Conservation (phyloP, 1,284 basidiomycete species). For the Leccinum subrobustum region DNA sequence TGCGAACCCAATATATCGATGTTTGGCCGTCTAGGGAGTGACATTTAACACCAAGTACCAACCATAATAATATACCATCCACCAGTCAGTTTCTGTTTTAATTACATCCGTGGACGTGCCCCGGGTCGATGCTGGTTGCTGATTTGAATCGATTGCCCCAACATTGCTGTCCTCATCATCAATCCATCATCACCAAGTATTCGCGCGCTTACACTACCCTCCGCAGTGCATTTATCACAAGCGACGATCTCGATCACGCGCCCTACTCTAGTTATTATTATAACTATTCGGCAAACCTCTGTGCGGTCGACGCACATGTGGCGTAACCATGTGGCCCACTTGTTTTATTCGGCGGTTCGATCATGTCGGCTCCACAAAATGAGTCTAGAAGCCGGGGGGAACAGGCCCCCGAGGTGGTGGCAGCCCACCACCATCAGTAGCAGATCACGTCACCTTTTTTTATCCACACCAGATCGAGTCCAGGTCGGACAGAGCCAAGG, state of each 20-base stretch:
- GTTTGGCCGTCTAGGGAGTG: not conserved
- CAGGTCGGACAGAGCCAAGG: not conserved
- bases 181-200: not conserved
- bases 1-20: not conserved
- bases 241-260: not conserved
- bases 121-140: not conserved
- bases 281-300: not conserved
- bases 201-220: not conserved
- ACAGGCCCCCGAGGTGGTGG: not conserved
- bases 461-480: not conserved
- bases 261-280: not conserved
- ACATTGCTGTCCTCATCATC: not conserved
- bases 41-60: not conserved
- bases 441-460: not conserved
- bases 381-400: not conserved
- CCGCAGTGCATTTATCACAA: not conserved
- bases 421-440: not conserved
- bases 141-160: not conserved
- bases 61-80: not conserved
- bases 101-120: not conserved
- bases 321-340: not conserved
- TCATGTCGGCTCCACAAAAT: not conserved
- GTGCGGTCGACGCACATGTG: not conserved
- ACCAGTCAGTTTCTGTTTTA: not conserved
- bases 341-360: not conserved